Evolutionary conservation across 78 protist genomes (phyloP).

Genomic region (Polysphondylium violaceum): DNA sequence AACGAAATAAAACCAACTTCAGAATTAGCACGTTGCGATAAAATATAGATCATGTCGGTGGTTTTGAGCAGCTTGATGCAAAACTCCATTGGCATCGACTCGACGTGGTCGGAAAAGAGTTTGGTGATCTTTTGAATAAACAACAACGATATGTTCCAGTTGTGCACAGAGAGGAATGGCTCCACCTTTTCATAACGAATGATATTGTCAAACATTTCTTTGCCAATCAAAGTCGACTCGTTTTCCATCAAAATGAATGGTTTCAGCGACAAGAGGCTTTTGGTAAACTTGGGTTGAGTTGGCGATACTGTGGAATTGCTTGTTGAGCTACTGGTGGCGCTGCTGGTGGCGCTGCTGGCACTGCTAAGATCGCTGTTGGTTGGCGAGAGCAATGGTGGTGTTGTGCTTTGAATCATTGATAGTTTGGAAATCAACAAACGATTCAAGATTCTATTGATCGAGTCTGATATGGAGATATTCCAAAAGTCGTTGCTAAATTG

Average conservation of each 20-base stretch:
- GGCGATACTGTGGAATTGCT: neutral
- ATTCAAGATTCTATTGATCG: conserved; percentile 16
- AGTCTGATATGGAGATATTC: neutral
- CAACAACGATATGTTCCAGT: conserved; percentile 6
- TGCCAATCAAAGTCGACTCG: conserved; percentile 22
- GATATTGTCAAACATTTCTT: neutral
- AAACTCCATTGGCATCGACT: conserved; percentile 5
- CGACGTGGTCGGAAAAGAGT: conserved; percentile 12
- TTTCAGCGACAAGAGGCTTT: conserved; percentile 4
- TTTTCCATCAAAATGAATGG: conserved; percentile 5
- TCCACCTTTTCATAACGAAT: conserved; percentile 4
- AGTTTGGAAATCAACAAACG: conserved; percentile 19
- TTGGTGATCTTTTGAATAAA: conserved; percentile 14
- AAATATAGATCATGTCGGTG: conserved; percentile 4
- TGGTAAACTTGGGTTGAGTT: neutral
- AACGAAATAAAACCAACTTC: conserved; percentile 8
- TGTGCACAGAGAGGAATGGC: conserved; percentile 18
- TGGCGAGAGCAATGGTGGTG: neutral
- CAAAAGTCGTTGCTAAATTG: conserved; percentile 41
- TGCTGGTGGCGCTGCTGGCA: conserved; percentile 15
- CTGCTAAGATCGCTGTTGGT: neutral
- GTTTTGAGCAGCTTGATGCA: conserved; percentile 12
- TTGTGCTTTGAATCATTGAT: too few species aligned
- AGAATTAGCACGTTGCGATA: conserved; percentile 2
- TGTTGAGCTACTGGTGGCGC: conserved; percentile 19